A percentile compares a stretch with the other conserved stretches of the same genome.
phyloP scores from a whole-genome alignment of 495 filamentous ascomycete genomes.

The Tuber brumale region DNA sequence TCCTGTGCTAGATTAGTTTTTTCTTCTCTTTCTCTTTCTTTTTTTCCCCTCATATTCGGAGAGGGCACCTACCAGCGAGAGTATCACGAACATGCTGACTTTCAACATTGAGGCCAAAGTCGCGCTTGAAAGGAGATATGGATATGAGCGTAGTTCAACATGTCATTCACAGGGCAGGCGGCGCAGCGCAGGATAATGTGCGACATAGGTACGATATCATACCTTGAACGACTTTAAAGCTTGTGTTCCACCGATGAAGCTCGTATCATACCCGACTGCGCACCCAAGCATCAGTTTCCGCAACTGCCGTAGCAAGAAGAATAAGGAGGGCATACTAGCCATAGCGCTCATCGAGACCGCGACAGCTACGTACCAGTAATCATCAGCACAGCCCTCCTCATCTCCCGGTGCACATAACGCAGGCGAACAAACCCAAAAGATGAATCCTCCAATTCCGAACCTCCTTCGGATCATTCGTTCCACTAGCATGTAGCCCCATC shows the following conservation, averaged over 20 bases:
- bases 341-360: constrained; percentile 39
- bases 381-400: constrained; percentile 9
- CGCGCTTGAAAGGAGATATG: constrained; percentile 26
- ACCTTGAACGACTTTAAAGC: constrained; percentile 55
- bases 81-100: constrained; percentile 33
- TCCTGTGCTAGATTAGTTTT: constrained; percentile 9
- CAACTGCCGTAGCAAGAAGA: background rate
- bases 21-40: background rate
- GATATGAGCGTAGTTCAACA: background rate
- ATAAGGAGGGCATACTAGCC: constrained; percentile 6
- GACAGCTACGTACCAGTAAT: constrained; percentile 17
- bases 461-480: constrained; percentile 38
- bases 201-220: background rate
- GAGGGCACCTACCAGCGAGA: constrained; percentile 21
- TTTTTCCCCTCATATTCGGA: background rate
- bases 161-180: background rate
- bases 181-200: background rate
- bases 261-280: constrained; percentile 57
- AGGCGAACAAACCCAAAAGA: constrained; percentile 22
- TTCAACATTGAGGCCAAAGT: constrained; percentile 27
- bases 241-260: constrained; percentile 65
- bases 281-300: constrained; percentile 6
- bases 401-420: background rate
- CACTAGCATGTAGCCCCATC: constrained; percentile 32
- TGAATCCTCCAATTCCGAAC: constrained; percentile 38